Conservation (phyloP, 2,329 filamentous ascomycete genomes). For the Aspergillus tamarii region DNA sequence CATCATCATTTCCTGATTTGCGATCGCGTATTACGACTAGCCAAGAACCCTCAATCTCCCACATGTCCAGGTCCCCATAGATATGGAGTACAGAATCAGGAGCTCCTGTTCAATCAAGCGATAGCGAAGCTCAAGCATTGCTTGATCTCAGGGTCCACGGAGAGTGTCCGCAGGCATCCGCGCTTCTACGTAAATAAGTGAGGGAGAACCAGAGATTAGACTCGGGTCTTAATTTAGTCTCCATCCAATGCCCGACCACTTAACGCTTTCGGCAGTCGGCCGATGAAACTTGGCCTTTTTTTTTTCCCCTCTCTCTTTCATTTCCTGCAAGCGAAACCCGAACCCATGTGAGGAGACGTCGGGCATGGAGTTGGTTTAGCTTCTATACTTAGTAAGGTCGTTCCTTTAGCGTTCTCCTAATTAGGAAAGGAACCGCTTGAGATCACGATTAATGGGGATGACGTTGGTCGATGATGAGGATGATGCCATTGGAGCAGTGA, state of each 20-base stretch:
- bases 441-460: not conserved
- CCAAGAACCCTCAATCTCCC: not conserved
- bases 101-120: not conserved
- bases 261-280: not conserved
- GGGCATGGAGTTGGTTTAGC: not conserved
- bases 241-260: not conserved
- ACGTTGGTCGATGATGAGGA: not conserved
- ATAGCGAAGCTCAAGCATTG: not conserved
- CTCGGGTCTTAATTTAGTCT: constrained; percentile 3
- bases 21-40: not conserved
- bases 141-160: constrained; percentile 5
- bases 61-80: not conserved
- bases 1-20: not conserved
- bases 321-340: constrained; percentile 2
- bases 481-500: not conserved
- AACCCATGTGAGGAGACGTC: not conserved
- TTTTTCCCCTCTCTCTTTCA: not conserved
- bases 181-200: not conserved
- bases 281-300: not conserved
- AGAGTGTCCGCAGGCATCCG: not conserved
- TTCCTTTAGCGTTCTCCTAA: not conserved
- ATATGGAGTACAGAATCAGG: not conserved
- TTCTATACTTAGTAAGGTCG: not conserved
- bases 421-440: not conserved
- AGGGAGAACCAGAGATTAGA: constrained; percentile 1